Base-by-base conservation (phyloP, 805 yeast genomes). In the Metschnikowia koreensis region DNA sequence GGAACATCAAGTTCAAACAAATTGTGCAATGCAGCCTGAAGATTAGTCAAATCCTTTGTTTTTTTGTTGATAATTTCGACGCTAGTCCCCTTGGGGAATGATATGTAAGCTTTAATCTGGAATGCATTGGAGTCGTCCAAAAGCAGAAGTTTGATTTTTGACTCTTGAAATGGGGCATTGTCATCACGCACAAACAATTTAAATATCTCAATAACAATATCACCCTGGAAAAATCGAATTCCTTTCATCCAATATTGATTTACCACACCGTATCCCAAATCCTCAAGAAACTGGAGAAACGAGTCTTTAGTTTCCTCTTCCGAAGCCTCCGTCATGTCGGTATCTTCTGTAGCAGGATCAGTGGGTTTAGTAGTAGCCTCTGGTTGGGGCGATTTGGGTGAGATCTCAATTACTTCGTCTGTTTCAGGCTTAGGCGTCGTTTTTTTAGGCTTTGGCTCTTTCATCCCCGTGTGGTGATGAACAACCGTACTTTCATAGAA, bases 51-150 rank as follows among this genome's bases (percentile, higher is more conserved):
- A 49, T 84, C 84, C 51, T 80, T 81, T 4, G 84, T 81, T 0
- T 90, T 89, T 50, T 77, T 78, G 50, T 81, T 82, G 8, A 87
- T 81, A 46, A 80, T 79, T 31, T 88, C 92, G 41, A 91, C 77
- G 66, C 89, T 96, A 3, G 92, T 87, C 16, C 87, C 73, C 52
- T 81, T 81, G 10, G 82, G 82, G 9, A 89, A 85, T 59, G 88
- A 84, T n/a, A 86, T 82, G 61, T 75, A 85, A 10, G 86, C 83
- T 64, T 82, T 84, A 4, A 89, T 71, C 55, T 84, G 77, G 59
- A 76, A 83, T 6, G 79, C 76, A 28, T 79, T 80, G n/a, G 86
- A 79, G 41, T 75, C 67, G 59, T 83, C 88, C 38, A 77, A 63
- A 22, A 72, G 57, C 59, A 67, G 73, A 45, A 74, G 67, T 26